Conservation (phyloP, 139 green algal genomes). For the Coelastrella sp. region DNA sequence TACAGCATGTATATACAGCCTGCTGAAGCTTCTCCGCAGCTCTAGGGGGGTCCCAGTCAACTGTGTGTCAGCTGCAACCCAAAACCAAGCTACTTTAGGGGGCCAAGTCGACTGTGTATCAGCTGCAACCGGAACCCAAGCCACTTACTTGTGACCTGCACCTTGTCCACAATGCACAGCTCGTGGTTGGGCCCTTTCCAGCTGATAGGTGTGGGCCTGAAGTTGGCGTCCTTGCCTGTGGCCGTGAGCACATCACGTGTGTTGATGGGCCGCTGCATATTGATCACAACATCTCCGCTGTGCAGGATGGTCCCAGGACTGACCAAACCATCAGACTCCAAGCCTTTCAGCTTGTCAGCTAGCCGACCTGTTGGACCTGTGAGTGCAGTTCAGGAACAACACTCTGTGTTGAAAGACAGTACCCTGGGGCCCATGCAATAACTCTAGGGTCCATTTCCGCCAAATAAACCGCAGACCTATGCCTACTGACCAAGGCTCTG, state of each 20-base stretch:
- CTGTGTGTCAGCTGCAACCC: too few relatives aligned
- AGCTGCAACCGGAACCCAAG: background rate
- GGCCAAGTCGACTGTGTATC: background rate
- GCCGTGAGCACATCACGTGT: constrained; percentile 76
- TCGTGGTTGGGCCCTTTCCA: constrained; percentile 84
- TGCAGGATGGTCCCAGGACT: constrained; percentile 85
- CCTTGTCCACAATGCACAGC: constrained; percentile 92
- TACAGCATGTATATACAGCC: too few relatives aligned
- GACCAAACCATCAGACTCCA: constrained; percentile 94
- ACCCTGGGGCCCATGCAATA: too few relatives aligned
- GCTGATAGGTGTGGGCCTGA: constrained; percentile 62
- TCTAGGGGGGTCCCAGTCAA: too few relatives aligned
- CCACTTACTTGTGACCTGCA: constrained; percentile 87
- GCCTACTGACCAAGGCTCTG: too few relatives aligned
- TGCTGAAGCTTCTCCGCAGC: too few relatives aligned
- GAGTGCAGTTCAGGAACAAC: background rate
- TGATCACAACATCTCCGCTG: constrained; percentile 91
- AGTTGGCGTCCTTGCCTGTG: constrained; percentile 32
- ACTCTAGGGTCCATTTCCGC: too few relatives aligned
- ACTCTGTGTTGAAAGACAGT: too few relatives aligned
- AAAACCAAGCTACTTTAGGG: background rate
- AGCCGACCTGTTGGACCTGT: constrained; percentile 26
- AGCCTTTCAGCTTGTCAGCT: constrained; percentile 62
- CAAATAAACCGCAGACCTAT: too few relatives aligned
- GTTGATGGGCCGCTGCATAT: constrained; percentile 92